Conservation (phyloP, 345 rosid species). For the Eucalyptus lansdowneana region DNA sequence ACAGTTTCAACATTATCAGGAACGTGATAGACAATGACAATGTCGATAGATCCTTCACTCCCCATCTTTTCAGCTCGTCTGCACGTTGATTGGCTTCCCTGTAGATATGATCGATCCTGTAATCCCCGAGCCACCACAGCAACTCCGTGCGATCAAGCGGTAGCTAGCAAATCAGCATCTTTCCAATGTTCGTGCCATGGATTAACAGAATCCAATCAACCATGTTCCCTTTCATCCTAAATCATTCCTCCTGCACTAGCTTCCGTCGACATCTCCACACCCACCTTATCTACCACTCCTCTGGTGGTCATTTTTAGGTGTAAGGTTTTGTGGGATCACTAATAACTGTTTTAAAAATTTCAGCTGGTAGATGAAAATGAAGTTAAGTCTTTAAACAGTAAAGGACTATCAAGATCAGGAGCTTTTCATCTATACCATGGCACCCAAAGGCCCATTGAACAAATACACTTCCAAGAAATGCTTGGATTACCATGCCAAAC, state of each 20-base stretch:
- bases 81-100: background rate
- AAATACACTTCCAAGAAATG: background rate
- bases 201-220: background rate
- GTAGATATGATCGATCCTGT: background rate
- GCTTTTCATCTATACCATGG: background rate
- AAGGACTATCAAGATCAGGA: background rate
- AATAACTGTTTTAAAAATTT: background rate
- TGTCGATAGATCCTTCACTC: background rate
- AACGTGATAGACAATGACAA: background rate
- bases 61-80: background rate
- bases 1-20: background rate
- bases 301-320: background rate
- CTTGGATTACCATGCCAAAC: background rate
- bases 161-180: background rate
- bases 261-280: background rate
- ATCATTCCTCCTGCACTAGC: background rate
- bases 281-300: background rate
- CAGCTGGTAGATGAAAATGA: background rate
- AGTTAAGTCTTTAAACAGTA: background rate
- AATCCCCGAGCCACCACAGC: background rate
- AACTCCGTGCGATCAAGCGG: background rate
- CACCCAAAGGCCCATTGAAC: background rate
- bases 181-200: background rate
- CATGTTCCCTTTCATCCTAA: background rate
- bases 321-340: background rate